Conservation (phyloP, 139 green algal genomes). For the Picochlorum sp. region DNA sequence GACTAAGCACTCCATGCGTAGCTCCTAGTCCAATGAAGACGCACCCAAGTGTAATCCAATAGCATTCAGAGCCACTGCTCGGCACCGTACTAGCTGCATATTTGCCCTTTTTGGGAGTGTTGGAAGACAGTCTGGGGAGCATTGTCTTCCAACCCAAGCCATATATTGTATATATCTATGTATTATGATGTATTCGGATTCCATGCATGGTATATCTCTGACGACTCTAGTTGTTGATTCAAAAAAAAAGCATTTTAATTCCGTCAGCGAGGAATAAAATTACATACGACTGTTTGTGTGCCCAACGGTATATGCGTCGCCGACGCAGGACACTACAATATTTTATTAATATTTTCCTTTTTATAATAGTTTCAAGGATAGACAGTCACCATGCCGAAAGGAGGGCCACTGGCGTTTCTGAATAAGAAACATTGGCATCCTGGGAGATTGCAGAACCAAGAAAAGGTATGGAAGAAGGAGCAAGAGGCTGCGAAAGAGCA, state of each 20-base stretch:
- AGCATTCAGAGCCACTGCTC: neutral
- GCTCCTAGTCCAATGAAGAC: neutral
- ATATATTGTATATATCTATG: too few relatives aligned
- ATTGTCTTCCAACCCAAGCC: too few relatives aligned
- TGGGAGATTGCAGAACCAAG: conserved; percentile 58
- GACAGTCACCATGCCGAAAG: conserved; percentile 21
- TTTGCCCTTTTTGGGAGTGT: too few relatives aligned
- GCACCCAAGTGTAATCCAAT: neutral
- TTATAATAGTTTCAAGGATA: conserved; percentile 2
- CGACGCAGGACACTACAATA: too few relatives aligned
- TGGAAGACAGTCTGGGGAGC: too few relatives aligned
- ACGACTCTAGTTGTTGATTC: neutral
- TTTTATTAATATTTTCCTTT: too few relatives aligned
- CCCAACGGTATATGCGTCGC: too few relatives aligned
- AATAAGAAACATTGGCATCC: conserved; percentile 93
- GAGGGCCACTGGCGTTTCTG: conserved; percentile 58
- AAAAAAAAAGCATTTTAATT: neutral
- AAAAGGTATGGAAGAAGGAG: conserved; percentile 90
- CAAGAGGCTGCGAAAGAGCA: conserved; percentile 68
- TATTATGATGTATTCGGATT: too few relatives aligned
- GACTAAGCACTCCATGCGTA: neutral
- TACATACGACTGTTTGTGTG: too few relatives aligned
- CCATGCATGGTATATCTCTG: too few relatives aligned
- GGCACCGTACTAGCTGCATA: too few relatives aligned
- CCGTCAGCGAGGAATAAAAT: too few relatives aligned